Evolutionary conservation across 257 asterid genomes (phyloP).

Genomic region (Penstemon newberryi): DNA sequence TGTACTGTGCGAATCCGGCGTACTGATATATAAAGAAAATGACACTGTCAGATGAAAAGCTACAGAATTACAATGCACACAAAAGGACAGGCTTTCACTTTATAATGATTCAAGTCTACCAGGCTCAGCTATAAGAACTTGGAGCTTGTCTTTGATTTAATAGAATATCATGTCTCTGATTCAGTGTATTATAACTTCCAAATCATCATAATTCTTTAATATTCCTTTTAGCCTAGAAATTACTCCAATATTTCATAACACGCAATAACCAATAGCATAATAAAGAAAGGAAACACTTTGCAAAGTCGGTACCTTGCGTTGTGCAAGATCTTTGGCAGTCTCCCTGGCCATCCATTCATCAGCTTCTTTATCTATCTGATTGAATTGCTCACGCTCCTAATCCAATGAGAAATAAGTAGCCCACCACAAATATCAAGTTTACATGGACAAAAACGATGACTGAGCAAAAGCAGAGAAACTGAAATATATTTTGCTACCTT

Average conservation of each 20-base stretch:
- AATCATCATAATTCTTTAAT: not conserved
- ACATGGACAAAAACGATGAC: constrained; percentile 10
- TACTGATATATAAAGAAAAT: too few species aligned
- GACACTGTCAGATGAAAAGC: too few species aligned
- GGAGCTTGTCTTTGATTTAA: not conserved
- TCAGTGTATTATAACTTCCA: constrained; percentile 6
- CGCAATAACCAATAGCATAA: not conserved
- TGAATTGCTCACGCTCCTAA: constrained; percentile 70
- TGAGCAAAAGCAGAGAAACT: not conserved
- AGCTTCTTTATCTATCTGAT: constrained; percentile 72
- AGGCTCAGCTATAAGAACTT: too few species aligned
- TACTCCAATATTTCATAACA: too few species aligned
- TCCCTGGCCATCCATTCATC: constrained; percentile 94
- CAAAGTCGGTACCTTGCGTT: constrained; percentile 57
- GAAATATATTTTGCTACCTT: constrained; percentile 42
- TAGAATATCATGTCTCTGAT: constrained; percentile 1
- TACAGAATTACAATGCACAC: too few species aligned
- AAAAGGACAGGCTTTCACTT: too few species aligned
- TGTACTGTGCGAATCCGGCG: too few species aligned
- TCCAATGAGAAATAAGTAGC: constrained; percentile 15
- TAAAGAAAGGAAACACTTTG: not conserved
- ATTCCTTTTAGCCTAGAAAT: too few species aligned
- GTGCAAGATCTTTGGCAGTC: constrained; percentile 84
- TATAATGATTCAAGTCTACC: too few species aligned
- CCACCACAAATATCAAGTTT: constrained; percentile 6